A percentile compares a stretch with the other conserved stretches of the same genome.
Evolutionary conservation across 257 asterid species (phyloP).

Genomic region (Buddleja alternifolia): DNA sequence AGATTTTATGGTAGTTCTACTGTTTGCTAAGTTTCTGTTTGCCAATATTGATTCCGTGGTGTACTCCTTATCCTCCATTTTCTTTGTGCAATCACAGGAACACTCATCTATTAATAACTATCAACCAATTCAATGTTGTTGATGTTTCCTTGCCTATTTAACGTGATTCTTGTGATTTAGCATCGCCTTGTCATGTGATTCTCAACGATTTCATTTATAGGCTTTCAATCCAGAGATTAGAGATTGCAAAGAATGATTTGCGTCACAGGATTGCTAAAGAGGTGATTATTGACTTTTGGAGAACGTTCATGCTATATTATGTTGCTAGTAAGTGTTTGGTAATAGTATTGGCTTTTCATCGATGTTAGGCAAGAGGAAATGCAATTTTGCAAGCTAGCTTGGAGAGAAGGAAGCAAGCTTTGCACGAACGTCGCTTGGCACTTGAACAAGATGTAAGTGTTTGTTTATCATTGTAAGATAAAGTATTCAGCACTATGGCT

Average conservation of each 20-base stretch:
- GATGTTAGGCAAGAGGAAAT: constrained; percentile 82
- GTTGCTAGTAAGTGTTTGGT: constrained; percentile 26
- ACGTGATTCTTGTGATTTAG: background rate
- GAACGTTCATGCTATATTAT: constrained; percentile 11
- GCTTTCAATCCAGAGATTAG: constrained; percentile 93
- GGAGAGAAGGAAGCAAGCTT: constrained; percentile 94
- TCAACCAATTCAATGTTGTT: constrained; percentile 11
- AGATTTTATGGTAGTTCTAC: constrained; percentile 7
- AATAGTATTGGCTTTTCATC: constrained; percentile 20
- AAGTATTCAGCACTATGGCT: constrained; percentile 4
- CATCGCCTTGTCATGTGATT: constrained; percentile 24
- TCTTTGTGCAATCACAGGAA: constrained; percentile 4
- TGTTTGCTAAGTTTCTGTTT: background rate
- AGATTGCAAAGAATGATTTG: constrained; percentile 85
- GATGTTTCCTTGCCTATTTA: constrained; percentile 17
- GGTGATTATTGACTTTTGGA: constrained; percentile 46
- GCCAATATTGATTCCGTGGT: background rate
- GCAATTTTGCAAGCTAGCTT: constrained; percentile 95
- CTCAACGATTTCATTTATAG: constrained; percentile 44
- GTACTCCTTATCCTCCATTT: constrained; percentile 12
- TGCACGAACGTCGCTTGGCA: constrained; percentile 90
- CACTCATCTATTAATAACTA: background rate
- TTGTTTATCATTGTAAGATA: constrained; percentile 3
- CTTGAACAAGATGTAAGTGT: constrained; percentile 91
- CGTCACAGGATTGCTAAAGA: constrained; percentile 93